Base-by-base conservation (phyloP, 108 stramenopile genomes). In the Fragilaria radians region DNA sequence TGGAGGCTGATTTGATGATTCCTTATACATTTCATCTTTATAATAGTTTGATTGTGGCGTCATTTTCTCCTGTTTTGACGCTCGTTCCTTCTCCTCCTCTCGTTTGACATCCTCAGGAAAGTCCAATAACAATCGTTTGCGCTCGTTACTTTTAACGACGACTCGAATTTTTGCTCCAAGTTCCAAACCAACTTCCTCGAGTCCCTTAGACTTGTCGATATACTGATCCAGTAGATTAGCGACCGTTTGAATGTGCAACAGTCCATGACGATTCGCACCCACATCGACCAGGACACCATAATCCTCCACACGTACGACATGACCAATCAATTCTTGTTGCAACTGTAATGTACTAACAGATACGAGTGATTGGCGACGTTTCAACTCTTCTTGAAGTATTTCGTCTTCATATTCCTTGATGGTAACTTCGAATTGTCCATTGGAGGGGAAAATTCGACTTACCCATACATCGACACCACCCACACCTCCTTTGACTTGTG, bases 221-320 rank as follows among this genome's bases (percentile, higher is more conserved):
- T 71, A 90, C 23, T 49, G 28, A 46, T 67, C 54, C 53, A 67
- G 66, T 9, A 78, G 50, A 33, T 72, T 65, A 3, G 82, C 80
- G 28, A 90, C 80, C 55, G 66, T 82, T 49, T 46, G 64, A 0
- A 90, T 86, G 61, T 90, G 88, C 25, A 90, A 51, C 51, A 90
- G 58, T 26, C 88, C 88, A 28, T 65, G 71, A 61, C 85, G 72
- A 77, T 86, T 86, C 4, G 85, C 88, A 60, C 83, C 85, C 4
- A 90, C 79, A 67, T 86, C 81, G 34, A 90, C 65, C 1, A 86
- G 70, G 1, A 74, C 80, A 19, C 88, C 88, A 62, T 82, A 90
- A 0, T 77, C 73, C n/a, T 64, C 63, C 9, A 90, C 59, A 17
- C 72, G 66, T 30, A 58, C 61, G 19, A 90, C 76, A 21, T 52